Evolutionary conservation across 305 asterid species (phyloP).

Genomic region (Fraxinus angustifolia): DNA sequence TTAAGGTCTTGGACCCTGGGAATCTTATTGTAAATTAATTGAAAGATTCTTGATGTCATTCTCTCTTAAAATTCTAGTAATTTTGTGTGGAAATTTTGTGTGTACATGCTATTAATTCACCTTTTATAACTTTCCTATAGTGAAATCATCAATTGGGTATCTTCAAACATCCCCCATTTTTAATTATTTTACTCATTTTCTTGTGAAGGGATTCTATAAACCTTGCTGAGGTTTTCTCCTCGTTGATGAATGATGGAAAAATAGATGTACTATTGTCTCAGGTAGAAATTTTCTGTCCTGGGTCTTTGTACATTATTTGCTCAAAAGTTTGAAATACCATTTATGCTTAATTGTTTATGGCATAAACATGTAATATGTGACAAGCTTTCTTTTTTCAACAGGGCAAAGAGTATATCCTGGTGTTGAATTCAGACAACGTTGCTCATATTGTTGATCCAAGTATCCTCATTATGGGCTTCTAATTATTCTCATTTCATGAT

Average conservation of each 20-base stretch:
- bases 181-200: slow-evolving; percentile 18
- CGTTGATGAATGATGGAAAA: slow-evolving; percentile 59
- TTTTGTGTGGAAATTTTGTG: background rate
- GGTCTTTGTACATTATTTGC: slow-evolving; percentile 1
- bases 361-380: slow-evolving; percentile 24
- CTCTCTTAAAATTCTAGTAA: background rate
- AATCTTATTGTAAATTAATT: background rate
- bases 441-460: slow-evolving; percentile 74
- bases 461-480: slow-evolving; percentile 54
- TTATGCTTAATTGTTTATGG: slow-evolving; percentile 13
- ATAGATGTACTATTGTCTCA: slow-evolving; percentile 61
- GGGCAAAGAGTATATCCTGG: slow-evolving; percentile 85
- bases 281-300: slow-evolving; percentile 39
- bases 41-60: background rate
- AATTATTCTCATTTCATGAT: slow-evolving; percentile 11
- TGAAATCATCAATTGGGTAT: background rate
- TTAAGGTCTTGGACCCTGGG: slow-evolving; percentile 3
- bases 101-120: background rate
- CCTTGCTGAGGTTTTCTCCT: slow-evolving; percentile 53
- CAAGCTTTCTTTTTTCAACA: slow-evolving; percentile 29
- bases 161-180: background rate
- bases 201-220: slow-evolving; percentile 52
- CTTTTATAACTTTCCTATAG: background rate
- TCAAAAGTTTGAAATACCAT: slow-evolving; percentile 7
- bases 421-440: slow-evolving; percentile 76